Evolutionary conservation across 257 asterid genomes (phyloP).

Genomic region (Echites panduratus): DNA sequence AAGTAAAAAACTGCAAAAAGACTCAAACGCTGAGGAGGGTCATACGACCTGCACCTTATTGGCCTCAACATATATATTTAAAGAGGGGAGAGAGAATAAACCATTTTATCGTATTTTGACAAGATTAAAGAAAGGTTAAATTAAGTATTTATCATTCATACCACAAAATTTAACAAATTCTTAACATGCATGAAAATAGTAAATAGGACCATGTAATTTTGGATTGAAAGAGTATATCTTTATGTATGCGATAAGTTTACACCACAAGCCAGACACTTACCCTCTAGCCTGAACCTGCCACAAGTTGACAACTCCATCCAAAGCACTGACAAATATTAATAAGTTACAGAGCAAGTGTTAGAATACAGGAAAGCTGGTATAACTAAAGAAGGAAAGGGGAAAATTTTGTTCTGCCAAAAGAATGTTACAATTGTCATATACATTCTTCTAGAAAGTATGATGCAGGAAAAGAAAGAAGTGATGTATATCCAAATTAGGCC

Average conservation of each 20-base stretch:
- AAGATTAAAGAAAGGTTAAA: neutral
- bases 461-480: neutral
- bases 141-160: no score
- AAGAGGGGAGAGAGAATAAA: neutral
- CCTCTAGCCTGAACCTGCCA: constrained; percentile 85
- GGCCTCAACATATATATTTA: no score
- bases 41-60: no score
- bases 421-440: neutral
- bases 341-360: neutral
- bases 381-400: neutral
- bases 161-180: neutral
- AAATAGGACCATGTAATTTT: neutral
- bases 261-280: constrained; percentile 30
- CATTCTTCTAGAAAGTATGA: neutral
- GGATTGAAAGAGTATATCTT: neutral
- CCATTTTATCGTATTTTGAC: neutral
- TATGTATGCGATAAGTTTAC: constrained; percentile 1
- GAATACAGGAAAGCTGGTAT: neutral
- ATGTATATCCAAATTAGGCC: neutral
- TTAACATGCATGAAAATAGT: neutral
- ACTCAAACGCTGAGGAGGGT: no score
- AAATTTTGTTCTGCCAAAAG: neutral
- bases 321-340: constrained; percentile 51
- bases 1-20: no score
- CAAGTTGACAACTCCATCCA: constrained; percentile 86